A percentile compares a stretch with the other conserved stretches of the same genome.
Conservation (phyloP, 2,329 filamentous ascomycete genomes). For the Coniochaeta pulveracea region DNA sequence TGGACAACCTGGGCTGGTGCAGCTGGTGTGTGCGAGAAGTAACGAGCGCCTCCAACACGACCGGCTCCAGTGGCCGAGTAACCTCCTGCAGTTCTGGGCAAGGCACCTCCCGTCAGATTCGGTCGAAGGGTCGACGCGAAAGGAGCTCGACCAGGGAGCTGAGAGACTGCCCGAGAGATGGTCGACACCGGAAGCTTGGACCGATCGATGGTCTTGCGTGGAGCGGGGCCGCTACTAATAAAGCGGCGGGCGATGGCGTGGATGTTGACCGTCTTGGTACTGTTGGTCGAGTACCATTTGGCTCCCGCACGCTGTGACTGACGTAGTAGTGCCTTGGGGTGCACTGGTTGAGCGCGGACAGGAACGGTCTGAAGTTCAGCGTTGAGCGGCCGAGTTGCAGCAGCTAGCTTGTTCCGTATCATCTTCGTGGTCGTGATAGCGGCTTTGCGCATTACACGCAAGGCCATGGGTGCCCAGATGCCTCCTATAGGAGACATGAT, state of each 20-base stretch:
- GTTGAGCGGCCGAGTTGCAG: slow-evolving; percentile 31
- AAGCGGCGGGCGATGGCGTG: slow-evolving; percentile 37
- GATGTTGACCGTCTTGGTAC: slow-evolving; percentile 30
- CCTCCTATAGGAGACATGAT: slow-evolving; percentile 45
- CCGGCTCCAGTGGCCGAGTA: slow-evolving; percentile 64
- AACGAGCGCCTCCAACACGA: slow-evolving; percentile 59
- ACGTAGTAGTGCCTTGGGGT: slow-evolving; percentile 36
- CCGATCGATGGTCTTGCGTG: slow-evolving; percentile 27
- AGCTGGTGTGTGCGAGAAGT: slow-evolving; percentile 83
- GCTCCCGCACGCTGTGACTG: slow-evolving; percentile 35
- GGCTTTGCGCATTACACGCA: slow-evolving; percentile 42
- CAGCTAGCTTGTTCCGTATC: slow-evolving; percentile 37
- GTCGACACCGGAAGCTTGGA: slow-evolving; percentile 36
- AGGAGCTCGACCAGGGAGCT: slow-evolving; percentile 64
- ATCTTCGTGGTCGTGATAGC: slow-evolving; percentile 27
- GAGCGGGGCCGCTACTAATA: slow-evolving; percentile 31
- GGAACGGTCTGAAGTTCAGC: slow-evolving; percentile 31
- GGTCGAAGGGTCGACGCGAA: slow-evolving; percentile 85
- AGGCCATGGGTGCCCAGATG: slow-evolving; percentile 44
- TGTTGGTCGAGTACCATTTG: slow-evolving; percentile 36
- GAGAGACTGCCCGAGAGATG: slow-evolving; percentile 39
- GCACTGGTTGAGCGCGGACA: slow-evolving; percentile 37
- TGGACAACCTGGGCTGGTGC: slow-evolving; percentile 83
- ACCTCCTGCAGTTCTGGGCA: slow-evolving; percentile 80
- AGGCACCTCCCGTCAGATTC: slow-evolving; percentile 78